Base-by-base conservation (phyloP, 2,329 filamentous ascomycete genomes). In the Lachnum nothofagi region DNA sequence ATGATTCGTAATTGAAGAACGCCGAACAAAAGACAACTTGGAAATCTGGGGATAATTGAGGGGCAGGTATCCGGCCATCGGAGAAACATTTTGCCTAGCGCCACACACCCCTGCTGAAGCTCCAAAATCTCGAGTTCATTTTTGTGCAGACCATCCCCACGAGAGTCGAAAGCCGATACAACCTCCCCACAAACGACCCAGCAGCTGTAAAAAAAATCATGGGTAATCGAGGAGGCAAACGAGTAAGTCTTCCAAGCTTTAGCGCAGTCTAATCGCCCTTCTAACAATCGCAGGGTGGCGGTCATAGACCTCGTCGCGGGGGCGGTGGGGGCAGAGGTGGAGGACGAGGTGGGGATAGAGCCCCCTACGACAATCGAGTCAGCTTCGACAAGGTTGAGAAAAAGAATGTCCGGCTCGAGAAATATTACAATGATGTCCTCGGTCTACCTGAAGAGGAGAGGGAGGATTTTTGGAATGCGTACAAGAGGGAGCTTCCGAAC, bases 401-500 rank as follows among this genome's bases (percentile, higher is more conserved):
- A 73, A 73, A 83, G 61, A 95, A 98, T 70, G 85, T 87, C 65
- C 84, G 85, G 61, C 85, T 95, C 56, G 86, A 97, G 71, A 75
- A 76, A 56, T 97, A 86, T 73, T 98, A 98, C 75, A 85, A 94
- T 65, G 74, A 78, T 54, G 76, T 91, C 24, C 77, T 87, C 5
- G 79, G 90, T 51, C 72, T 97, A 6, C 77, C 86, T 0, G 86
- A 90, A 42, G 81, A 84, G 39, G 91, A 97, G 71, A 82, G 80
- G 62, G 75, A 82, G 48, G 76, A 79, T 8, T 97, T 96, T 70
- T 98, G 93, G 93, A 78, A 79, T 31, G 81, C 86, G 0, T 74
- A 97, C 66, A 81, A 83, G 63, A 81, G 85, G 56, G 91, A 97
- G 65, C 74, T 98, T 43, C 93, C 93, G 48, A 97, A 96, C 73